Evolutionary conservation across 805 yeast genomes (phyloP).

Genomic region (Pichia sporocuriosa): DNA sequence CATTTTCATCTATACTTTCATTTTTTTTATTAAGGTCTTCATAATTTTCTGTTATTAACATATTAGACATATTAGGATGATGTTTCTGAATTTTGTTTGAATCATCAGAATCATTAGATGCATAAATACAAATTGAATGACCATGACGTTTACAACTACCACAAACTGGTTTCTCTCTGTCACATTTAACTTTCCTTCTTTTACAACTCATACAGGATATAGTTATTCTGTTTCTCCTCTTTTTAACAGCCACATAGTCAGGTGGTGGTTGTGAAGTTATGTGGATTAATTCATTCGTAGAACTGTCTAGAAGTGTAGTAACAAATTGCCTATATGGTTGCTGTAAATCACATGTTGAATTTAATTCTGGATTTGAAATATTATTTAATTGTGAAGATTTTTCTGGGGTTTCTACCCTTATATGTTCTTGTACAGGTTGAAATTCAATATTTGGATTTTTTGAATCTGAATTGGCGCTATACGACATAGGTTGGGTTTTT

Average conservation of each 20-base stretch:
- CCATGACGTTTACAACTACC: constrained; percentile 24
- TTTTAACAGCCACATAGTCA: constrained; percentile 10
- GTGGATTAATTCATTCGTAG: constrained; percentile 10
- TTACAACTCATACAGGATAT: constrained; percentile 37
- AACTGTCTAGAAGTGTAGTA: constrained; percentile 8
- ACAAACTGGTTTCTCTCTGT: constrained; percentile 30
- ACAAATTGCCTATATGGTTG: constrained; percentile 11
- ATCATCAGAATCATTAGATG: constrained; percentile 3
- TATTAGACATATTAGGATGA: neutral
- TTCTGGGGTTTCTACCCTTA: too few species aligned
- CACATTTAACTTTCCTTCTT: constrained; percentile 42
- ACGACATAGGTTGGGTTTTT: too few species aligned
- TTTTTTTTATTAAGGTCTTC: neutral
- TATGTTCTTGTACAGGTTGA: too few species aligned
- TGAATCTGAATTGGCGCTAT: too few species aligned
- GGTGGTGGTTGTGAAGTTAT: constrained; percentile 10
- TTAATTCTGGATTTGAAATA: too few species aligned
- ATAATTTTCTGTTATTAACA: too few species aligned
- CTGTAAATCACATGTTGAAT: too few species aligned
- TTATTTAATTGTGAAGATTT: too few species aligned
- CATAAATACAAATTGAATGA: constrained; percentile 7
- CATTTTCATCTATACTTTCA: neutral
- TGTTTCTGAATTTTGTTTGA: constrained; percentile 2
- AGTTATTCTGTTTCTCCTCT: constrained; percentile 43
- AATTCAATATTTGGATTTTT: too few species aligned